Evolutionary conservation across 164 flowering plant genomes (phyloP).

Genomic region (Akebia trifoliata): DNA sequence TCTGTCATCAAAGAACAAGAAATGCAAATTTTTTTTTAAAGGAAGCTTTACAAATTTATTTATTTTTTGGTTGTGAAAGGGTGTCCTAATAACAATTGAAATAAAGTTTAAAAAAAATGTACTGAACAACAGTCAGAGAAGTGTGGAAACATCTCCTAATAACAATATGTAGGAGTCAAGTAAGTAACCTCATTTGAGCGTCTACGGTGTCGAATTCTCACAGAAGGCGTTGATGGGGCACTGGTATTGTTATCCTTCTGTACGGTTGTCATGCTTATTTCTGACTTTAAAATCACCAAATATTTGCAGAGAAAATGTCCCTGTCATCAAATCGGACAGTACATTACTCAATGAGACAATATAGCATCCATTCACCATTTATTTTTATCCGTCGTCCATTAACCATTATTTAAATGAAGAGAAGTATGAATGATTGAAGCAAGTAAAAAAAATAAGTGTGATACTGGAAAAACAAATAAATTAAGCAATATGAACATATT

Average conservation of each 20-base stretch:
- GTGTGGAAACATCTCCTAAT: background rate
- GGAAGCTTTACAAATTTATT: no score
- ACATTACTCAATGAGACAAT: background rate
- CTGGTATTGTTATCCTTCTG: slow-evolving; percentile 34
- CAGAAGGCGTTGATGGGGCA: slow-evolving; percentile 34
- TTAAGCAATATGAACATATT: no score
- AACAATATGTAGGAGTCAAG: slow-evolving; percentile 1
- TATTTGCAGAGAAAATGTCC: background rate
- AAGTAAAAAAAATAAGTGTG: no score
- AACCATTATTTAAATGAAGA: no score
- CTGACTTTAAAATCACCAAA: slow-evolving; percentile 3
- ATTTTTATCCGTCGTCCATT: no score
- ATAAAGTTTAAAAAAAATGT: background rate
- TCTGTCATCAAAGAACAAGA: slow-evolving; percentile 33
- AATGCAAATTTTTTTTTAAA: background rate
- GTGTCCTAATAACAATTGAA: background rate
- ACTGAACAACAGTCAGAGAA: background rate
- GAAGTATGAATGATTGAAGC: no score
- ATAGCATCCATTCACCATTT: background rate
- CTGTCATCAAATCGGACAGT: slow-evolving; percentile 4
- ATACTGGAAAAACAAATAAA: no score
- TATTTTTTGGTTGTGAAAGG: no score
- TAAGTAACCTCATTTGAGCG: slow-evolving; percentile 66
- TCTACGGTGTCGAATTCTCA: slow-evolving; percentile 58
- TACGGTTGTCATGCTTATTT: slow-evolving; percentile 19